Evolutionary conservation across 805 yeast genomes (phyloP).

Genomic region (Kazachstania kunashirensis): DNA sequence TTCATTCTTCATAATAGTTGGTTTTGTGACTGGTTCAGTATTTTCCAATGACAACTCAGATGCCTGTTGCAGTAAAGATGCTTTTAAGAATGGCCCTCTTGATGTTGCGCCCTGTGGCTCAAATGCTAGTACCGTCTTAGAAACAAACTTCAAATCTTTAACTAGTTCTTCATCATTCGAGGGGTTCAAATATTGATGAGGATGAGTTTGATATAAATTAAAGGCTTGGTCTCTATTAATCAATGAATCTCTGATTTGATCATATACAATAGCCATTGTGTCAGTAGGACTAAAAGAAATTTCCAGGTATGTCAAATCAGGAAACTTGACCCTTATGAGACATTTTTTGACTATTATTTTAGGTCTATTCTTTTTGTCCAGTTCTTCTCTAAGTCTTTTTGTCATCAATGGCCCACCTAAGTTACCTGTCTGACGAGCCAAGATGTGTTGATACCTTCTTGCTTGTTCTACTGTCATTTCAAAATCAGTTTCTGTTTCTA

Average conservation of each 20-base stretch:
- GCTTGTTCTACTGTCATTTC: constrained; percentile 47
- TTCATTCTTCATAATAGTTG: constrained; percentile 5
- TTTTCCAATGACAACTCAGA: constrained; percentile 6
- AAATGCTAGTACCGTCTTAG: constrained; percentile 38
- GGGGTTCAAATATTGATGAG: constrained; percentile 29
- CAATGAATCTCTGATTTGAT: constrained; percentile 23
- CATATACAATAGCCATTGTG: constrained; percentile 29
- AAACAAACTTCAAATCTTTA: constrained; percentile 35
- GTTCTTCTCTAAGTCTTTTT: constrained; percentile 32
- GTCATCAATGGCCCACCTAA: constrained; percentile 36
- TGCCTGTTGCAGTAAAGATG: constrained; percentile 25
- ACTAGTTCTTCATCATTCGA: constrained; percentile 27
- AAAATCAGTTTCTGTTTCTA: constrained; percentile 30
- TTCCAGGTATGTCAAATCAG: constrained; percentile 46
- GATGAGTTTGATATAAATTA: constrained; percentile 40
- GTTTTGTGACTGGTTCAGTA: not conserved
- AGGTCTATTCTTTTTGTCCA: constrained; percentile 22
- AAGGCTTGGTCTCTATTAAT: constrained; percentile 27
- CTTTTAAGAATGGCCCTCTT: constrained; percentile 25
- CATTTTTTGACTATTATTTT: constrained; percentile 25
- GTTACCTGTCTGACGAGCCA: constrained; percentile 34
- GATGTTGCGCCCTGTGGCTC: constrained; percentile 12
- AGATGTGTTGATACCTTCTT: constrained; percentile 40
- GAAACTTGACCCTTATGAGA: constrained; percentile 44
- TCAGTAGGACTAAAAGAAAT: constrained; percentile 39